Evolutionary conservation across 2,329 filamentous ascomycete genomes (phyloP).

Genomic region (Penicillium olsonii): DNA sequence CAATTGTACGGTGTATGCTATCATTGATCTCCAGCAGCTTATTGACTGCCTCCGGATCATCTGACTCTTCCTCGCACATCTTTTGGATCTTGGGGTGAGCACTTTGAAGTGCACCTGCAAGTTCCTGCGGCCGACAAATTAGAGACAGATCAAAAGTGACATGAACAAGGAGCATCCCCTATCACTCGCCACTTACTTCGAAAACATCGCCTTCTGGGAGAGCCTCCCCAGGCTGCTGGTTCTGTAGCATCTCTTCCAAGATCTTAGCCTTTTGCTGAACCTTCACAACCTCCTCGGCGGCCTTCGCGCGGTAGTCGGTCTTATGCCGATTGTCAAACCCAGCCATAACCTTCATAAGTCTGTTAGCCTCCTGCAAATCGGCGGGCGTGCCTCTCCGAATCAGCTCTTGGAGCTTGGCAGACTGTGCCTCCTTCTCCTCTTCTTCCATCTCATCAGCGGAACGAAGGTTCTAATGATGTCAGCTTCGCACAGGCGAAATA

Average conservation of each 20-base stretch:
- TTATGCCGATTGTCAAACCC: slow-evolving; percentile 94
- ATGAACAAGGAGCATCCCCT: too few species aligned
- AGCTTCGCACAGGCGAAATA: slow-evolving; percentile 23
- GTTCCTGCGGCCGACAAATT: too few species aligned
- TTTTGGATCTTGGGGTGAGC: slow-evolving; percentile 98
- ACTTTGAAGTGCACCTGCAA: slow-evolving; percentile 83
- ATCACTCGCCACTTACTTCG: slow-evolving; percentile 56
- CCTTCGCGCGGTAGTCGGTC: slow-evolving; percentile 96
- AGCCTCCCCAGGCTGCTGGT: slow-evolving; percentile 76
- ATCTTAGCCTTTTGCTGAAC: slow-evolving; percentile 94
- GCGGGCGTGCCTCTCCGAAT: slow-evolving; percentile 89
- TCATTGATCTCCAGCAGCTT: slow-evolving; percentile 98
- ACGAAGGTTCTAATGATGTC: slow-evolving; percentile 72
- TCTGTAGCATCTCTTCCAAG: slow-evolving; percentile 87
- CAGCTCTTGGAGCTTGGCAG: slow-evolving; percentile 95
- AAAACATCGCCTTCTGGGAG: slow-evolving; percentile 71
- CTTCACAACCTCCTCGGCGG: slow-evolving; percentile 89
- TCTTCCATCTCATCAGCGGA: slow-evolving; percentile 99
- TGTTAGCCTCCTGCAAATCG: slow-evolving; percentile 94
- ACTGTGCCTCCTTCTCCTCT: slow-evolving; percentile 91
- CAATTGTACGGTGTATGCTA: slow-evolving; percentile 94
- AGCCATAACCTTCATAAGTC: slow-evolving; percentile 98
- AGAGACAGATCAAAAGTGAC: too few species aligned
- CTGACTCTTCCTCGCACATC: slow-evolving; percentile 99
- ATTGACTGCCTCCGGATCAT: slow-evolving; percentile 92